phyloP scores from a whole-genome alignment of 352 stramenopile genomes.

The Peronospora tabacina region DNA sequence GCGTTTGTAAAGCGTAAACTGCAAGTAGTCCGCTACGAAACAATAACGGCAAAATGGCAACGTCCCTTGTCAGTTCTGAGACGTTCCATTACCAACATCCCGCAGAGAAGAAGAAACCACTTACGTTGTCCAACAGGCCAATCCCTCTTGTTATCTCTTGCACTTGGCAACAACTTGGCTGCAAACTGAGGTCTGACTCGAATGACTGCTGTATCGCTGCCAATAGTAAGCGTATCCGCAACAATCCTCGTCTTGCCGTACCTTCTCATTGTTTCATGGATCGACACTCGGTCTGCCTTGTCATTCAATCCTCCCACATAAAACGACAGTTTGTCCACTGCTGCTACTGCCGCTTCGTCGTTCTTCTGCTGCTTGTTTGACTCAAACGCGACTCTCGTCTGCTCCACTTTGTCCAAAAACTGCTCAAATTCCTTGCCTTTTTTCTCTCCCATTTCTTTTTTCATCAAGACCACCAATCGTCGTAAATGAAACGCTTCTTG shows the following conservation, averaged over 20 bases:
- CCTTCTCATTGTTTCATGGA: conserved; percentile 87
- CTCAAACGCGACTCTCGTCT: conserved; percentile 25
- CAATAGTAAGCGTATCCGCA: conserved; percentile 84
- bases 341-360: conserved; percentile 6
- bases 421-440: conserved; percentile 66
- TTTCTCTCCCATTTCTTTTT: conserved; percentile 46
- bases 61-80: conserved; percentile 3
- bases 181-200: conserved; percentile 48
- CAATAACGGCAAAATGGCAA: conserved; percentile 16
- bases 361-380: conserved; percentile 12
- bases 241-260: conserved; percentile 74
- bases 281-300: conserved; percentile 80
- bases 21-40: conserved; percentile 84
- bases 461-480: conserved; percentile 46
- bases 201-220: conserved; percentile 61
- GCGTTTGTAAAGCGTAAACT: conserved; percentile 95
- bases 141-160: conserved; percentile 49
- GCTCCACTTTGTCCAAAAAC: conserved; percentile 59
- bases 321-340: conserved; percentile 46
- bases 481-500: conserved; percentile 41
- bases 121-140: conserved; percentile 69
- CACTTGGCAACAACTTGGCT: conserved; percentile 34
- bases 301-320: conserved; percentile 75
- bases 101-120: conserved; percentile 5
- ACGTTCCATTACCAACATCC: background rate